Evolutionary conservation across 805 yeast genomes (phyloP), one percentile per base, ranked within the genome.

Genomic region (Starmera pachycereana): DNA sequence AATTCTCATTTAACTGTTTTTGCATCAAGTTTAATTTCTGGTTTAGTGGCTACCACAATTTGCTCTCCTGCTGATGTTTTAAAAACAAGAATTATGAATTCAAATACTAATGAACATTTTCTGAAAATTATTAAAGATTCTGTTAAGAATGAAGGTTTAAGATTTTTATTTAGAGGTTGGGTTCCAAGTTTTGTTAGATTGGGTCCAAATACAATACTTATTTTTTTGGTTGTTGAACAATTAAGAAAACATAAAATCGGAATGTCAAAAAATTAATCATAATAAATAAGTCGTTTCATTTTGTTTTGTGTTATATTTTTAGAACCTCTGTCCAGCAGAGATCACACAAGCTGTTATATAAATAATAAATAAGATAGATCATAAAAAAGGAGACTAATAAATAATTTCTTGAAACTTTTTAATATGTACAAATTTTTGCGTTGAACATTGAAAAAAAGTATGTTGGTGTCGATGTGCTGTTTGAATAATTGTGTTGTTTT

Each of bases 51-150:
- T 7, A 86, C 96, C 0, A 87, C 96, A 0, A 82, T 86, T 14
- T 87, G 95, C 57, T 84, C 95, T 2, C 96, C 96, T 1, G 95
- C 89, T 9, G 96, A 86, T 60, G 96, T 86, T 4, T 78, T 86
- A 37, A 87, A 87, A 60, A 87, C 96, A 3, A 68, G 94, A 53
- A 82, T 86, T 43, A 86, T 86, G 96, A 81, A 83, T 60, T 73
- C 68, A 4, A 58, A 55, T 12, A 49, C 51, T 10, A 65, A 68
- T 44, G 65, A 65, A 39, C 62, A 73, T 44, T 79, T 86, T 3
- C 36, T 73, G 3, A 44, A 57, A 2, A 76, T 82, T 35, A 57
- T 85, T 44, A 47, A 49, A 2, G 56, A 59, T 7, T 84, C 90
- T 1, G 68, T 86, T 14, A 70, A 68, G 45, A 62, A 52, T 11